Base-by-base conservation (phyloP, 2,329 filamentous ascomycete species). In the Fusarium sp. region DNA sequence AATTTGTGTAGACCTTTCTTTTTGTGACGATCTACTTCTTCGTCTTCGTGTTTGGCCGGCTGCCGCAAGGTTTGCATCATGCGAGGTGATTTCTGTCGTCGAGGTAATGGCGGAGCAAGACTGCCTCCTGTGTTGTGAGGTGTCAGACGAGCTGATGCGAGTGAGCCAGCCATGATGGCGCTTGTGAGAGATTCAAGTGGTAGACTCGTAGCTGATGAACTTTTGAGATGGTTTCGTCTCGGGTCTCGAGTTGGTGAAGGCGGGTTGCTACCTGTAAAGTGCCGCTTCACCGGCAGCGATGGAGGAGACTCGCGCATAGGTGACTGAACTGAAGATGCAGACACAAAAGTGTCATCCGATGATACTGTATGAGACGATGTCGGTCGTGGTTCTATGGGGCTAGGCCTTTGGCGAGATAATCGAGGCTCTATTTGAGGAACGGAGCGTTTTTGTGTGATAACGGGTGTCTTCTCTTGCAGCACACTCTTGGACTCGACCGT, bases 161-260 rank as follows among this genome's bases (percentile, higher is more conserved):
- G 80, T 24, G 88, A 90, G 2, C 90, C 88, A 3, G 90, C 91
- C 69, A 93, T 84, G 55, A 93, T 92, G 61, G 91, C 91, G 68
- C 86, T 86, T 11, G 90, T 88, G 7, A 93, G 83, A 0, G 87
- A 87, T 56, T 88, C 84, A 9, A 91, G 80, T 1, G 84, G 83
- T 26, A 88, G 80, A 47, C 70, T 77, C 24, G 76, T 72, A 22
- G 71, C 61, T 5, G 75, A 75, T 7, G 70, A 61, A 36, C 70
- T 75, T 36, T 65, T 69, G 4, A 60, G 46, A 38, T 64, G 66
- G 29, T 61, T 61, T 4, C 75, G 74, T 35, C 61, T 68, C 44
- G 77, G 61, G 63, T 72, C 55, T 69, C 77, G 72, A 69, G 79
- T 66, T 61, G 77, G 71, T 58, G 78, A 76, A 15, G 78, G 74